Evolutionary conservation across 192 early-diverging fungal species (phyloP), one percentile per base, ranked within the genome.

Genomic region (Gonapodya prolifera): DNA sequence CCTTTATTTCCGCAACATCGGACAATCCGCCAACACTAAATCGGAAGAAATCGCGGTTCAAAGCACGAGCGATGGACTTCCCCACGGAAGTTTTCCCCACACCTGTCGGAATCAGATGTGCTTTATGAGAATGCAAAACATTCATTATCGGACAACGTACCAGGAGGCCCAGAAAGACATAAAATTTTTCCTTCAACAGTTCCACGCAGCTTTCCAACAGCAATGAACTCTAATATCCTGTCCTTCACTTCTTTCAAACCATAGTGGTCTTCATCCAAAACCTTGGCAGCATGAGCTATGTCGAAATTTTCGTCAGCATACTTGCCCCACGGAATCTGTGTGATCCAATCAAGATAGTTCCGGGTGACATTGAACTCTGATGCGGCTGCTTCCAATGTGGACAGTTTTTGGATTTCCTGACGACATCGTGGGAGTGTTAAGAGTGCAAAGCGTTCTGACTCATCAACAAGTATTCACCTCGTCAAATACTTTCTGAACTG

Each of bases 221-320:
- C 98, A 82, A 99, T 97, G 77, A 99, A 99, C 86, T 99, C 98
- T 35, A 99, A 83, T 80, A 99, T 98, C 31, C 98, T 91, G 80
- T 98, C 96, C 88, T 99, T 99, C 76, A 99, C 98, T 82, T 99
- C 98, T 80, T 99, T 94, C 76, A 99, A 82, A n/a, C 98, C 98
- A 83, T 98, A 98, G 83, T 99, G 98, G 82, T 99, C 98, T 84
- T 97, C 94, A 82, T 99, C 96, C n/a, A 99, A 87, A 0, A 98
- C 94, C 28, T 80, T 84, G 30, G 87, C 85, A 32, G 98, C 96
- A 79, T 94, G 92, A 77, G 86, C 81, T 79, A 99, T 90, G 79
- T 96, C 93, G 79, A 96, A 98, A 82, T 98, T 96, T 84, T 99
- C 98, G 23, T 88, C 83, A 0, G 91, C 92, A 75, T 91, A 84